Evolutionary conservation across 1,139 yeast genomes (phyloP), one percentile per base, ranked within the genome.

Genomic region (Yamadazyma triangularis): DNA sequence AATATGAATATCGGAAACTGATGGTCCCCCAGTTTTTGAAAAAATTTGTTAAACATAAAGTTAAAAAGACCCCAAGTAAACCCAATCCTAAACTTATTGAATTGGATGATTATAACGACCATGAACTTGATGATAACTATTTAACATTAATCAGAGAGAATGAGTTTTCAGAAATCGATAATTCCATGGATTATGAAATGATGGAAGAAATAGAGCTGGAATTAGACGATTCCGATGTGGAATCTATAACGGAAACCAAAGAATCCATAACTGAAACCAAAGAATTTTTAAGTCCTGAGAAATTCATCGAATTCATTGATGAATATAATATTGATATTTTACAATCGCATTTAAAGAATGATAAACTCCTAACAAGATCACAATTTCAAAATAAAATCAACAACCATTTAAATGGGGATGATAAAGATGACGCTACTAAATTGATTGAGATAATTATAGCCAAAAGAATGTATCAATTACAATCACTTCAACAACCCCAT

Each of bases 121-220:
- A 58, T 1, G 49, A 50, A 24, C 18, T 59, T 9, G 37, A 39
- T 2, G 30, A 31, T 2, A 36, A 49, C 8, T 63, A 61, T 31
- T 50, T 45, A 4, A 40, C 47, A n/a, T 29, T 58, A 3, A 39
- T 60, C 4, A 48, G 48, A 18, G 59, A 58, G 3, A 46, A 42
- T 2, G 52, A 58, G 6, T 41, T 73, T 14, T 57, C 73, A 1
- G 79, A 73, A n/a, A 45, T 54, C 7, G 84, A 77, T 42, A 48
- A 52, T 16, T 74, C 80, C 0, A 59, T 42, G 2, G 77, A 73
- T 40, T 73, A 59, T 34, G 31, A 30, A 11, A 27, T 19, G 4
- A 12, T 18, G n/a, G 42, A 27, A 12, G 42, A 45, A 10, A 40
- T 45, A 4, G 48, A 41, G 22, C 32, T 35, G 14, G 48, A 45